phyloP scores from a whole-genome alignment of 768 basidiomycete species.

The Royoungia palumana region DNA sequence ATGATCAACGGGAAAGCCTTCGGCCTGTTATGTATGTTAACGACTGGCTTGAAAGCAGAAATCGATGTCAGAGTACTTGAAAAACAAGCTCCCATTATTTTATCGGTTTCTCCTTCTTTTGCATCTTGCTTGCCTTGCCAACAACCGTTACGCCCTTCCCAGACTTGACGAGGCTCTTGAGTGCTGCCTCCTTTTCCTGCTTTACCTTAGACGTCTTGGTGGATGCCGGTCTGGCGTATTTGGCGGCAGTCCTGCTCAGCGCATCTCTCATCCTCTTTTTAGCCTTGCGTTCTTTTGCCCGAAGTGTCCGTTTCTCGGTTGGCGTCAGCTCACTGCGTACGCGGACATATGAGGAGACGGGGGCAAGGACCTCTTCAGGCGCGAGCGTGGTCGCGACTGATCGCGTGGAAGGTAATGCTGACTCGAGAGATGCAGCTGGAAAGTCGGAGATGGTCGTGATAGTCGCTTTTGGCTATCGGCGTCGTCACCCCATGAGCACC shows the following conservation, averaged over 20 bases:
- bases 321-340: constrained; percentile 82
- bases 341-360: constrained; percentile 49
- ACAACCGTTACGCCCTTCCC: constrained; percentile 87
- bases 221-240: constrained; percentile 44
- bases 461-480: constrained; percentile 72
- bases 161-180: constrained; percentile 77
- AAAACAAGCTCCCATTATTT: not conserved
- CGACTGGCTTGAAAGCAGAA: too few species aligned
- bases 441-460: constrained; percentile 85
- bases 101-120: constrained; percentile 14
- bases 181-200: constrained; percentile 80
- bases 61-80: too few species aligned
- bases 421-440: constrained; percentile 80
- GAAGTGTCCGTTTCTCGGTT: constrained; percentile 69
- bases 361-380: constrained; percentile 86
- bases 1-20: too few species aligned
- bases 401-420: constrained; percentile 81
- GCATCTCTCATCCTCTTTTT: constrained; percentile 65
- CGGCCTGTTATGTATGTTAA: too few species aligned
- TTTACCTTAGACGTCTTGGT: constrained; percentile 46
- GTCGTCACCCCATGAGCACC: not conserved
- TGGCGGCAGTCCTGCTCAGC: constrained; percentile 63
- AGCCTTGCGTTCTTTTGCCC: constrained; percentile 65
- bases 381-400: constrained; percentile 79
- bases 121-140: constrained; percentile 56